These are phyloP conservation scores for Ophiostoma montium DNA, from an alignment of 2,329 filamentous ascomycete species.

Conservation along the genomic window DNA sequence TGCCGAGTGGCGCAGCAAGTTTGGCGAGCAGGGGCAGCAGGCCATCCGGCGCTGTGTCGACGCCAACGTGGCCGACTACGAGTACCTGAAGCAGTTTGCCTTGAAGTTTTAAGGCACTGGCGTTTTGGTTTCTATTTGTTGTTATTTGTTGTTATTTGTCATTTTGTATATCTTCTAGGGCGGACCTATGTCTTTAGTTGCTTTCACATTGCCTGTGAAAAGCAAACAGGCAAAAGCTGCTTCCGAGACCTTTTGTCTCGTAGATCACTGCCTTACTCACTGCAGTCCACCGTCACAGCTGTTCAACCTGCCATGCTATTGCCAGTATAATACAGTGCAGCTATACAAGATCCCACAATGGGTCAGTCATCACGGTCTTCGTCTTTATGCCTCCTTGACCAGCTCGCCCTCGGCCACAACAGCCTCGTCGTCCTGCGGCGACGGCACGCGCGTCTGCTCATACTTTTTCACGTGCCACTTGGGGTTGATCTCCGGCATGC, in stretches of 20 bases:
- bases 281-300: too few relatives aligned
- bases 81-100: constrained; percentile 68
- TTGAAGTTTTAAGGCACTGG: constrained; percentile 36
- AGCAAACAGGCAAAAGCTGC: too few relatives aligned
- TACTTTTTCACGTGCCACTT: constrained; percentile 1
- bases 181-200: not conserved
- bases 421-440: not conserved
- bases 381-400: not conserved
- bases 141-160: not conserved
- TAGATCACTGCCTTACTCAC: too few relatives aligned
- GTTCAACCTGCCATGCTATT: too few relatives aligned
- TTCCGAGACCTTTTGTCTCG: too few relatives aligned
- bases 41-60: constrained; percentile 58
- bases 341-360: not conserved
- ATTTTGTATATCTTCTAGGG: not conserved
- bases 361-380: too few relatives aligned
- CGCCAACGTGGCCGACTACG: constrained; percentile 59
- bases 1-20: constrained; percentile 60
- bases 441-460: not conserved
- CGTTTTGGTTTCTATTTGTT: not conserved
- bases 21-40: constrained; percentile 54
- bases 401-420: not conserved
- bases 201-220: too few relatives aligned
- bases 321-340: not conserved
- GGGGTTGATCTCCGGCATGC: constrained; percentile 18